Base-by-base conservation (phyloP, 495 filamentous ascomycete genomes). In the Niebla homalea region DNA sequence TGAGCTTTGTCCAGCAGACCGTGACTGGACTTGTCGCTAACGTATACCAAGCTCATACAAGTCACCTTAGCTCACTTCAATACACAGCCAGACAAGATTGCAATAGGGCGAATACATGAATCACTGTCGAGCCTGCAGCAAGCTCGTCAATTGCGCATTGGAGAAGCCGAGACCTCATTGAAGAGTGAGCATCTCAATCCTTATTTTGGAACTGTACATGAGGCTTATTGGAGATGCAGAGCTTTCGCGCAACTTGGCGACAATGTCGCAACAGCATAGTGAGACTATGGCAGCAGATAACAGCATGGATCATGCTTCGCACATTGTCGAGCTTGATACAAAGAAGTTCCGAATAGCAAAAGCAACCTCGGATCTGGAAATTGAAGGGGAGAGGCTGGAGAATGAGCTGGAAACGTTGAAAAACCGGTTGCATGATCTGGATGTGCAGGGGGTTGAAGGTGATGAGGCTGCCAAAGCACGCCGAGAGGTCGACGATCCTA, bases 331-430 rank as follows among this genome's bases (percentile, higher is more conserved):
- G 42, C 78, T 93, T 46, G 88, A 93, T 67, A 89, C 86, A 6
- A 84, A 94, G 61, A 97, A 96, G 65, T 98, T 97, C 65, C 84
- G 87, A 47, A 77, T 86, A 49, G 92, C 92, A 6, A 98, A 98
- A 66, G 77, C 81, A 10, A 86, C 83, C 0, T 80, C 79, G 1
- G 92, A 96, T 58, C 68, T 90, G 2, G 92, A 98, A 69, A 89
- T 90, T 62, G 89, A 95, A 63, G 82, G 84, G 25, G 90, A 96
- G 65, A 74, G 90, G 2, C 69, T 98, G 36, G 82, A 89, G 57
- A 77, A 78, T 21, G 88, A 96, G 63, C 67, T 90, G 32, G 84
- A 81, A 37, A 78, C 85, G 60, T 67, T 95, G 49, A 81, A 82
- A 54, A 80, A 78, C 44, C 69, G 81, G 38, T 62, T 96, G 61